Conservation (phyloP, 2,329 filamentous ascomycete species). For the Pestalotiopsis sp. region DNA sequence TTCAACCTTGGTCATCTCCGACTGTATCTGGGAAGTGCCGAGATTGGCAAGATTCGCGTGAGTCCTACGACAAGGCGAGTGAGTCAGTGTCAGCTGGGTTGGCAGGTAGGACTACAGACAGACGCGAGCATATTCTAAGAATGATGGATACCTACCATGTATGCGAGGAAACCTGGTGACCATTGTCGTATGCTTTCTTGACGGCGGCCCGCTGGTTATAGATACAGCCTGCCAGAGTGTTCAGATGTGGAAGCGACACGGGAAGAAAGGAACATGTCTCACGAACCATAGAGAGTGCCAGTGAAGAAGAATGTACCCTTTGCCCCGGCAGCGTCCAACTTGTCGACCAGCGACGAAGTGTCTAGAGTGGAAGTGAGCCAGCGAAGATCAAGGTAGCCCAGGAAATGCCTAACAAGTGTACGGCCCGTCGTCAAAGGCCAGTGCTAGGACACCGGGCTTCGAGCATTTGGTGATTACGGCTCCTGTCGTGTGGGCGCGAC, state of each 20-base stretch:
- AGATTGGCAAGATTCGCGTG: conserved; percentile 48
- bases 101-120: neutral
- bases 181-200: conserved; percentile 51
- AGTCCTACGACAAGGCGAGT: conserved; percentile 35
- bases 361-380: conserved; percentile 20
- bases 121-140: neutral
- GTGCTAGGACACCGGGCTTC: conserved; percentile 46
- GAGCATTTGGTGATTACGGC: conserved; percentile 48
- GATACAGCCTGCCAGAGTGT: conserved; percentile 39
- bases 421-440: conserved; percentile 59
- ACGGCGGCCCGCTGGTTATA: conserved; percentile 55
- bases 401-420: conserved; percentile 36
- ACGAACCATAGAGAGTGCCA: conserved; percentile 47
- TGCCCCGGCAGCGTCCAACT: conserved; percentile 47
- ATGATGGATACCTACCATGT: conserved; percentile 42
- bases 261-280: neutral
- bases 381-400: neutral
- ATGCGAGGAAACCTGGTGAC: conserved; percentile 58
- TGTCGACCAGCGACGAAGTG: conserved; percentile 52
- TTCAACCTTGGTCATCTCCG: conserved; percentile 53
- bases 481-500: conserved; percentile 42
- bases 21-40: conserved; percentile 39
- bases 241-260: neutral
- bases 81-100: neutral
- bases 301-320: conserved; percentile 59